phyloP scores from a whole-genome alignment of 345 rosid species.

The Eutrema yunnanense region DNA sequence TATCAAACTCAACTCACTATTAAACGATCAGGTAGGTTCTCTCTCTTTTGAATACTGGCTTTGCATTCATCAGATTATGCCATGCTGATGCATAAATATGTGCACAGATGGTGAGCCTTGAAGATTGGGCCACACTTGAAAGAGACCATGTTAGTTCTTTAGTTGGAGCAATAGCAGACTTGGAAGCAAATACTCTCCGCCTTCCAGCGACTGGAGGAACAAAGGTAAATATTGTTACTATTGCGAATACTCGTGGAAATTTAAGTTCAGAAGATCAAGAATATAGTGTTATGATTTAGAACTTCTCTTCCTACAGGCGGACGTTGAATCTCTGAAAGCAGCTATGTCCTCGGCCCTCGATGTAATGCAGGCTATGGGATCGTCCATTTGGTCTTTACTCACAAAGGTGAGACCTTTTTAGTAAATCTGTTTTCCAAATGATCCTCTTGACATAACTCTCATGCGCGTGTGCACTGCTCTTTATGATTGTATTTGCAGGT shows the following conservation, averaged over 20 bases:
- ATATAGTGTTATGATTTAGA: not conserved
- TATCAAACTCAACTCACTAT: slow-evolving; percentile 66
- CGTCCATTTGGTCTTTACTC: slow-evolving; percentile 57
- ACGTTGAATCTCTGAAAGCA: slow-evolving; percentile 62
- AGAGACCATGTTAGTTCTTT: slow-evolving; percentile 68
- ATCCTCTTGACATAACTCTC: not conserved
- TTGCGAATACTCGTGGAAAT: not conserved
- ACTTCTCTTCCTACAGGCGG: slow-evolving; percentile 51
- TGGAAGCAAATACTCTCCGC: slow-evolving; percentile 86
- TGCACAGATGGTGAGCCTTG: slow-evolving; percentile 65
- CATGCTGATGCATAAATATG: slow-evolving; percentile 19
- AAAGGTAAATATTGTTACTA: slow-evolving; percentile 43
- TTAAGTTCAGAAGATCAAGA: not conserved
- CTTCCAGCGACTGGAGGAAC: slow-evolving; percentile 90
- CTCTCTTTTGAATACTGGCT: slow-evolving; percentile 4
- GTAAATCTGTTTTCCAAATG: not conserved
- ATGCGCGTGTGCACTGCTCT: not conserved
- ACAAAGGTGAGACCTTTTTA: slow-evolving; percentile 54
- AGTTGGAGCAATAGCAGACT: slow-evolving; percentile 77
- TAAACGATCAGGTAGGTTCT: slow-evolving; percentile 62
- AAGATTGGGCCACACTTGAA: slow-evolving; percentile 84
- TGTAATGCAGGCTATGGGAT: slow-evolving; percentile 88
- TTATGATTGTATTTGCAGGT: slow-evolving; percentile 41
- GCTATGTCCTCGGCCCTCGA: slow-evolving; percentile 88
- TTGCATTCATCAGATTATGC: not conserved